These are phyloP conservation scores for Aspergillus hiratsukae DNA, from an alignment of 2,329 filamentous ascomycete species.

Conservation along the genomic window DNA sequence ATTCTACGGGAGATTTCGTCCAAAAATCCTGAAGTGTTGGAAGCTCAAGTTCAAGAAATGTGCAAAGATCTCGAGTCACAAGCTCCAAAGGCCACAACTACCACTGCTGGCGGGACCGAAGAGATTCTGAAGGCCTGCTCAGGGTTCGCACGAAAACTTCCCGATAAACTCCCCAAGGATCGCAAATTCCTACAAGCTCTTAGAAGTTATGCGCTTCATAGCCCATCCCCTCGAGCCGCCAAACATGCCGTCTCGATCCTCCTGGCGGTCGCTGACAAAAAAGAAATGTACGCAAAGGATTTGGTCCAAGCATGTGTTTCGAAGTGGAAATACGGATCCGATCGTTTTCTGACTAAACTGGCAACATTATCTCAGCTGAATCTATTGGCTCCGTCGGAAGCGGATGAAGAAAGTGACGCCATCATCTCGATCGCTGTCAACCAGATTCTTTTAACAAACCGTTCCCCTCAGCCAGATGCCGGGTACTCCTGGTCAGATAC, in stretches of 20 bases:
- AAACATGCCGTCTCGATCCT: slow-evolving; percentile 94
- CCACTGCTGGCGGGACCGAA: slow-evolving; percentile 70
- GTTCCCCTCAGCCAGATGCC: slow-evolving; percentile 51
- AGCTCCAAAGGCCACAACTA: slow-evolving; percentile 63
- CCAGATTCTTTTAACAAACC: slow-evolving; percentile 67
- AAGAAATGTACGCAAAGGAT: slow-evolving; percentile 80
- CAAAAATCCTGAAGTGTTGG: slow-evolving; percentile 83
- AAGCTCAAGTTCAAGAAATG: slow-evolving; percentile 84
- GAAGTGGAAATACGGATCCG: slow-evolving; percentile 66
- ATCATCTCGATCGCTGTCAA: slow-evolving; percentile 75
- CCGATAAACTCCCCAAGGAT: slow-evolving; percentile 75
- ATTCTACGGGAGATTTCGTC: slow-evolving; percentile 89
- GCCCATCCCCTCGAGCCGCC: slow-evolving; percentile 73
- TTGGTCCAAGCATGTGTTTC: slow-evolving; percentile 72
- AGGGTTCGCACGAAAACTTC: slow-evolving; percentile 81
- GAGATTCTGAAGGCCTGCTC: slow-evolving; percentile 92
- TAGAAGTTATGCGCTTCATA: slow-evolving; percentile 76
- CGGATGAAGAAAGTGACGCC: slow-evolving; percentile 68
- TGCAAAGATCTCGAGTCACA: slow-evolving; percentile 81
- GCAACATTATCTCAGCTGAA: slow-evolving; percentile 62
- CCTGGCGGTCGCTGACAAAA: slow-evolving; percentile 69
- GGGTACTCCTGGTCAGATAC: slow-evolving; percentile 64
- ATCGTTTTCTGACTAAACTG: slow-evolving; percentile 64
- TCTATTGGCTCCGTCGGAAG: slow-evolving; percentile 66
- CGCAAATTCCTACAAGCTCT: slow-evolving; percentile 77